Evolutionary conservation across 805 yeast species (phyloP), one percentile per base, ranked within the genome.

Genomic region (Yamadazyma olivae): DNA sequence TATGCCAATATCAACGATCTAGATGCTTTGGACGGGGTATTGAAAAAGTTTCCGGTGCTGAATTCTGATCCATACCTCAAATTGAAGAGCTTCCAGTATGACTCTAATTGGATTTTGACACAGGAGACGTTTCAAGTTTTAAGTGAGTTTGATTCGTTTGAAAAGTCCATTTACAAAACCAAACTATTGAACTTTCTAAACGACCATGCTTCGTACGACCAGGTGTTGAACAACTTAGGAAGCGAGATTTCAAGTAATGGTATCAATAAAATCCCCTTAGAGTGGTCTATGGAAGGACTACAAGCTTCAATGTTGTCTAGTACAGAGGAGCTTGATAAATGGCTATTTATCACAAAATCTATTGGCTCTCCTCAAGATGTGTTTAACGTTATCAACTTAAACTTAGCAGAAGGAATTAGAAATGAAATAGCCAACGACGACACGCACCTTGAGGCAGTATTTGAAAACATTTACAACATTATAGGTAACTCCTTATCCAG

Each of bases 1-100:
- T 93, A 93, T 56, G 82, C 95, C 6, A 83, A 78, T 39, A 77
- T 93, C 32, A 91, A 88, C 49, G 99, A 95, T 51, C 72, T 81
- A 24, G 99, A 93, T 63, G 81, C 96, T 0, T 67, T 93, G 21
- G 90, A 85, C 53, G 99, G 99, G 16, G 78, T 87, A 4, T 62
- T 90, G 38, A 79, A 85, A 40, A 73, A 73, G 41, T 82, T 86
- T 47, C 79, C 95, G 0, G 74, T 83, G 0, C 75, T 78, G 27
- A 77, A 79, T 44, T 61, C 88, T 29, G 74, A 77, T n/a, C 90
- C 89, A 41, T 17, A 22, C n/a, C 17, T 35, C 8, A 85, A 87
- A 52, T 72, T 90, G 17, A 67, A 80, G 5, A 87, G 87, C 39
- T 79, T 91, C 35, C 93, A 88, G 47, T 89, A 85, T 46, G 81